A percentile compares a stretch with the other conserved stretches of the same genome.
Evolutionary conservation across 176 grass and related monocot species (phyloP).

Genomic region (Zea mays): Zm-B73-REFERENCE-NAM-5.0 NC_050098.1:170136501-170137000

Average conservation of each 20-base stretch:
- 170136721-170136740: conserved; percentile 54
- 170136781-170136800: conserved; percentile 56
- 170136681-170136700: conserved; percentile 40
- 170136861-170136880: conserved; percentile 74
- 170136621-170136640: neutral
- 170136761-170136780: conserved; percentile 17
- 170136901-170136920: conserved; percentile 76
- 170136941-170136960: neutral
- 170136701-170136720: neutral
- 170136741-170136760: conserved; percentile 41
- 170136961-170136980: neutral
- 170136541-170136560: conserved; percentile 70
- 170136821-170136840: conserved; percentile 56
- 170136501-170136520: too few relatives aligned
- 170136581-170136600: conserved; percentile 34
- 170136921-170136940: conserved; percentile 22
- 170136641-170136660: conserved; percentile 33
- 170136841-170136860: conserved; percentile 64
- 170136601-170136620: conserved; percentile 53
- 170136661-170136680: conserved; percentile 69
- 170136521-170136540: too few relatives aligned
- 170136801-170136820: conserved; percentile 59
- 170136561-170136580: conserved; percentile 51
- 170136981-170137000: neutral
- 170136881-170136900: conserved; percentile 87